Evolutionary conservation across 2,329 filamentous ascomycete genomes (phyloP).

Genomic region (Pseudogymnoascus sp.): DNA sequence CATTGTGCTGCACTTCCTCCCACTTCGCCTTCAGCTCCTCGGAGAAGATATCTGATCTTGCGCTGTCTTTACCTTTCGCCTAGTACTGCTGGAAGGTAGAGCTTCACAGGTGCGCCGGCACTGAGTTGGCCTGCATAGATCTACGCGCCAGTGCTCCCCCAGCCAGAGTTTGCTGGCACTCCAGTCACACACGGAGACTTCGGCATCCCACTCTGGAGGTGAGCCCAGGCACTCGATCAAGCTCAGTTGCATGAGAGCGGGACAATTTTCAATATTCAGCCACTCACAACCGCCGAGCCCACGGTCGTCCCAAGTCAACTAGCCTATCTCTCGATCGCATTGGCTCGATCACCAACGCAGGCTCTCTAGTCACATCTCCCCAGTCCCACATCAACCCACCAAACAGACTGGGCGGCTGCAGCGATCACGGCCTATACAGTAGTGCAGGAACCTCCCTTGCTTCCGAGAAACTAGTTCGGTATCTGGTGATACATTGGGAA

Average conservation of each 20-base stretch:
- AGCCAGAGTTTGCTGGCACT: background rate
- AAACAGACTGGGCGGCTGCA: constrained; percentile 4
- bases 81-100: background rate
- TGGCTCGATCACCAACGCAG: background rate
- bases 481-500: constrained; percentile 4
- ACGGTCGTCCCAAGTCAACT: background rate
- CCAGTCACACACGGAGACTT: constrained; percentile 1
- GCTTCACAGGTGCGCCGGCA: background rate
- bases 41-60: background rate
- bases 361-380: background rate
- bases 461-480: background rate
- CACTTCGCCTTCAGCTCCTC: background rate
- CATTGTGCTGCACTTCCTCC: background rate
- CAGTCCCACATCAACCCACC: constrained; percentile 5
- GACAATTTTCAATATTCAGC: constrained; percentile 1
- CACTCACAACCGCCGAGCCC: background rate
- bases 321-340: background rate
- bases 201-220: background rate
- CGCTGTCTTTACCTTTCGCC: background rate
- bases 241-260: constrained; percentile 5
- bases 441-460: constrained; percentile 5
- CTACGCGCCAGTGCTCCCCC: constrained; percentile 4
- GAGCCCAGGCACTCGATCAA: background rate
- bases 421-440: constrained; percentile 1
- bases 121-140: background rate